Percentiles rank a stretch among this genome's conserved stretches.
Evolutionary conservation across 306 rosid genomes (phyloP).

Genomic region (Corylus americana): DNA sequence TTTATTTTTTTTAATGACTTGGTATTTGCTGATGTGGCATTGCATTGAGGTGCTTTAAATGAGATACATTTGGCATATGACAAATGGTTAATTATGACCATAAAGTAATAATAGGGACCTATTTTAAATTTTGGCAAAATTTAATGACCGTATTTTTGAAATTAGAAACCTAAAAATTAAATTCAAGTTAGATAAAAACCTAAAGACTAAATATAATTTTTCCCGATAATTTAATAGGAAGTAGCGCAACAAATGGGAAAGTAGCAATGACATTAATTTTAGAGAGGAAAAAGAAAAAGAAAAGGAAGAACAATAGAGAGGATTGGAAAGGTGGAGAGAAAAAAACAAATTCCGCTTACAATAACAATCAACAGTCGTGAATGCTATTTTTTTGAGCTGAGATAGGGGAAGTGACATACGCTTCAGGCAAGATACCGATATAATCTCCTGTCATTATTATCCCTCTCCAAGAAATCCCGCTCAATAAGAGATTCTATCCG

Average conservation of each 20-base stretch:
- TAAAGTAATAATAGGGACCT: too few relatives aligned
- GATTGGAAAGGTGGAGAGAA: neutral
- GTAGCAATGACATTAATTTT: slow-evolving; percentile 17
- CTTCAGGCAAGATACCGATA: slow-evolving; percentile 72
- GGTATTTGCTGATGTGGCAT: too few relatives aligned
- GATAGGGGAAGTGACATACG: slow-evolving; percentile 11
- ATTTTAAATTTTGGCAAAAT: too few relatives aligned
- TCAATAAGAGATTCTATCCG: slow-evolving; percentile 89
- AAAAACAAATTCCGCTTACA: slow-evolving; percentile 22
- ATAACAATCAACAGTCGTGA: slow-evolving; percentile 16
- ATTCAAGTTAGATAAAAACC: too few relatives aligned
- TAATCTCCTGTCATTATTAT: slow-evolving; percentile 54
- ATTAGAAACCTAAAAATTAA: too few relatives aligned
- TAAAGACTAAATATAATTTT: too few relatives aligned
- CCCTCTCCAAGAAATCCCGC: slow-evolving; percentile 85
- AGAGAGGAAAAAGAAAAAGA: too few relatives aligned
- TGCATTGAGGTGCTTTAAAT: too few relatives aligned
- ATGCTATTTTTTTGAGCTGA: neutral
- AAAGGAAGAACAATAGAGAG: neutral
- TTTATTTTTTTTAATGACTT: too few relatives aligned
- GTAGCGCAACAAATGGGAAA: slow-evolving; percentile 9
- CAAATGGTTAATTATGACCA: too few relatives aligned
- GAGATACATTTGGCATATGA: too few relatives aligned
- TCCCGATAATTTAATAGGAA: neutral
- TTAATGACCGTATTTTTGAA: too few relatives aligned